Evolutionary conservation across 1,139 yeast genomes (phyloP).

Genomic region (Pichia sp.): DNA sequence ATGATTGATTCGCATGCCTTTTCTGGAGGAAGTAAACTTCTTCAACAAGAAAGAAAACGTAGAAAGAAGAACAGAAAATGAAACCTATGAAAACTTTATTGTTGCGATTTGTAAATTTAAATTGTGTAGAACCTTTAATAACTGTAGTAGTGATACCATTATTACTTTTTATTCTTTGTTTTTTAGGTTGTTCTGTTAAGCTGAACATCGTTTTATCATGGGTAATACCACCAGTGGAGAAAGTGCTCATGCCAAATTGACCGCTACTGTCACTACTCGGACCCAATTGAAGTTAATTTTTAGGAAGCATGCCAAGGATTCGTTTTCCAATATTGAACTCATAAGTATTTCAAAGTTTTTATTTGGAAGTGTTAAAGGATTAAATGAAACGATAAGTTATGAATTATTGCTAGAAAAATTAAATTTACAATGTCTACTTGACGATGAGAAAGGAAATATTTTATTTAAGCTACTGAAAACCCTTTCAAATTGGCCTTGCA

Average conservation of each 20-base stretch:
- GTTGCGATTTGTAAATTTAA: neutral
- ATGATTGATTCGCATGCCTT: conserved; percentile 83
- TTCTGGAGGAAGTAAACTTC: conserved; percentile 36
- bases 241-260: neutral
- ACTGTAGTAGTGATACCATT: neutral
- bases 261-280: conserved; percentile 1
- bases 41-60: conserved; percentile 51
- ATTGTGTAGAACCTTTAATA: neutral
- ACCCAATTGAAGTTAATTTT: neutral
- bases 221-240: conserved; percentile 6
- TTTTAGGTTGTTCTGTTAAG: neutral
- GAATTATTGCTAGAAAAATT: neutral
- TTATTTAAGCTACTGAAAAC: conserved; percentile 3
- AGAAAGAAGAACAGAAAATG: conserved; percentile 34
- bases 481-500: conserved; percentile 8
- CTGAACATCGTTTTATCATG: neutral
- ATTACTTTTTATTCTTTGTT: neutral
- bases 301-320: conserved; percentile 3
- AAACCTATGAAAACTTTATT: neutral
- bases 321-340: conserved; percentile 6
- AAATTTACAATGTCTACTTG: neutral
- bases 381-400: conserved; percentile 3
- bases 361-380: conserved; percentile 5
- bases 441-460: neutral
- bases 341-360: conserved; percentile 7